A percentile compares a stretch with the other conserved stretches of the same genome.
These are phyloP conservation scores for Monascus purpureus DNA, from an alignment of 495 filamentous ascomycete genomes.

Conservation along the genomic window DNA sequence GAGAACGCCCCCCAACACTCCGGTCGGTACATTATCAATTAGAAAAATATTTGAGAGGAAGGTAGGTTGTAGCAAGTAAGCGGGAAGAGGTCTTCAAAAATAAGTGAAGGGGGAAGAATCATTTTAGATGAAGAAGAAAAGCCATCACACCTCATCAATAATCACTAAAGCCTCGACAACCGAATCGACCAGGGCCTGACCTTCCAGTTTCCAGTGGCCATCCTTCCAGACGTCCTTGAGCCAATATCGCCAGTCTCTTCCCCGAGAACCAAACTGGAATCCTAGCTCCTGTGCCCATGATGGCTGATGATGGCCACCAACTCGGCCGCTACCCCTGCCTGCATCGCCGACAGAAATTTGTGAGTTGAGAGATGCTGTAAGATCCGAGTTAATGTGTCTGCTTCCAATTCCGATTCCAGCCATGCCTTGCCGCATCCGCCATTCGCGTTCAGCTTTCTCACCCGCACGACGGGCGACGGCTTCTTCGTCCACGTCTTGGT, in stretches of 20 bases:
- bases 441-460: constrained; percentile 66
- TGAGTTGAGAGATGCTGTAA: constrained; percentile 9
- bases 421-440: constrained; percentile 53
- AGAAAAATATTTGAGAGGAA: too few species aligned
- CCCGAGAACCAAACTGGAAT: constrained; percentile 1
- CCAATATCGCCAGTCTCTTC: constrained; percentile 23
- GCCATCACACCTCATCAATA: constrained; percentile 19
- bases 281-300: constrained; percentile 7
- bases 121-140: not conserved
- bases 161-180: constrained; percentile 26
- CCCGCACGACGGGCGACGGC: constrained; percentile 58
- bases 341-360: constrained; percentile 2
- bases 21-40: too few species aligned
- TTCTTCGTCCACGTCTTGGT: constrained; percentile 76
- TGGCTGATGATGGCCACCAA: constrained; percentile 2
- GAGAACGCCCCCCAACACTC: too few species aligned
- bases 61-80: too few species aligned
- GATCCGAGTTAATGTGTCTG: constrained; percentile 22
- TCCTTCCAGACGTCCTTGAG: constrained; percentile 22
- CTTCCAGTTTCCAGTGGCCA: constrained; percentile 28
- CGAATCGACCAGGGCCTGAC: constrained; percentile 32
- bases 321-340: not conserved
- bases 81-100: too few species aligned
- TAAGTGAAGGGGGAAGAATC: too few species aligned
- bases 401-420: constrained; percentile 8